phyloP scores from a whole-genome alignment of 1,284 basidiomycete species.

The Malassezia sp. region DNA sequence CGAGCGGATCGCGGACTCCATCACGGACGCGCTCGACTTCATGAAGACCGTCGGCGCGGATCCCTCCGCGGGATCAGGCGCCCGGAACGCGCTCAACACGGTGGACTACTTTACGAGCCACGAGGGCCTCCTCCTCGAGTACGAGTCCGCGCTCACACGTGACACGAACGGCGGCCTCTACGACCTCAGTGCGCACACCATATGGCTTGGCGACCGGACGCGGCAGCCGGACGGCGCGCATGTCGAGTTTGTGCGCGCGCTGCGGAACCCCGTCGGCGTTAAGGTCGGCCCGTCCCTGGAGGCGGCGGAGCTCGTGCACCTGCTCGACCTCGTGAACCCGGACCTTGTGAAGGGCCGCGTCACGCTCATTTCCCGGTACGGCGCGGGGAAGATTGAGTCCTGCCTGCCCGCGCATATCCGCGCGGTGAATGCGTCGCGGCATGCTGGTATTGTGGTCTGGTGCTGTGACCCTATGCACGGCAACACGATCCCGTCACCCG shows the following conservation, averaged over 20 bases:
- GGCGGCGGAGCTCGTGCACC: constrained; percentile 63
- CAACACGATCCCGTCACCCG: constrained; percentile 51
- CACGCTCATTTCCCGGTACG: constrained; percentile 85
- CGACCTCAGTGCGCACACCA: constrained; percentile 79
- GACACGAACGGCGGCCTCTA: constrained; percentile 50
- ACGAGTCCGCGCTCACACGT: constrained; percentile 83
- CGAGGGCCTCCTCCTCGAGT: constrained; percentile 83
- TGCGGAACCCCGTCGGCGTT: constrained; percentile 89
- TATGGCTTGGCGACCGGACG: constrained; percentile 98
- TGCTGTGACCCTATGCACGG: constrained; percentile 96
- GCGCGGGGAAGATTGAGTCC: constrained; percentile 61
- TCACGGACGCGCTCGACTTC: constrained; percentile 86
- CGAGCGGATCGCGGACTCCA: constrained; percentile 66
- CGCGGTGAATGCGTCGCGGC: constrained; percentile 67
- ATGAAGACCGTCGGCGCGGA: constrained; percentile 69
- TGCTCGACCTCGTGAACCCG: constrained; percentile 71
- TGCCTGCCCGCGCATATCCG: constrained; percentile 69
- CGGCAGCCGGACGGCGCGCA: constrained; percentile 83
- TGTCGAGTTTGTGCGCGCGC: constrained; percentile 66
- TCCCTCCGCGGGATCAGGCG: constrained; percentile 34
- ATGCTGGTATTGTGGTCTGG: constrained; percentile 67
- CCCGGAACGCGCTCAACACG: constrained; percentile 64
- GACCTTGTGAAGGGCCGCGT: constrained; percentile 69
- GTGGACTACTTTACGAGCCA: constrained; percentile 93
- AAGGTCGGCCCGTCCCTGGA: constrained; percentile 87